Evolutionary conservation across 805 yeast species (phyloP), one percentile per base, ranked within the genome.

Genomic region (Candida nanaspora): DNA sequence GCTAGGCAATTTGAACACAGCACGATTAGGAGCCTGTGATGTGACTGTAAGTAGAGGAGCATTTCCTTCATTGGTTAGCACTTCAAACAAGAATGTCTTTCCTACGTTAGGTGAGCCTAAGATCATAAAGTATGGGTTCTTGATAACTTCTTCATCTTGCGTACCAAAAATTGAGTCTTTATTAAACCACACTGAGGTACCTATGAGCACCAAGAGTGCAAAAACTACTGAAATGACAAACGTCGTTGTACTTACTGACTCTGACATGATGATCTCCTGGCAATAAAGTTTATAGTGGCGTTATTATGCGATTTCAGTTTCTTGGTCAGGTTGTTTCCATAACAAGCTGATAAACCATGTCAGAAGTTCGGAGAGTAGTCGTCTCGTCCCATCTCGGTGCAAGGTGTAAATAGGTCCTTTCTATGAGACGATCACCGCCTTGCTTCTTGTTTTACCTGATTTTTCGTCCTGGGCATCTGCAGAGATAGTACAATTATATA

Each of bases 11-110:
- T 55, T 49, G 39, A 68, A 61, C 9, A 52, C 47, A 7, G 59
- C 63, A 6, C 62, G 59, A 51, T 66, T 74, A n/a, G 73, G 66
- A 39, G 68, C 74, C 45, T 73, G 75, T 0, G 82, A 74, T 34
- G 67, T 72, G 2, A 78, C 80, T 2, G 77, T 72, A 16, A 46
- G 39, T 10, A 16, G 13, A 2, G 23, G 29, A 13, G 6, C 3
- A 13, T 26, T 18, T 3, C 13, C 23, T 6, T 27, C 20, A 20
- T 36, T 46, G 0, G 56, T 50, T 19, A 58, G 38, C 10, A 46
- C 23, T 14, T 49, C 46, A 33, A 43, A 52, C 15, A 56, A 35
- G 34, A 41, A 45, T 2, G 60, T 56, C 38, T 56, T 55, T 15
- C 61, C 61, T 10, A 22, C 33, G 8, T 38, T 35, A 27, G 45